Evolutionary conservation across 257 asterid genomes (phyloP).

Genomic region (Echites panduratus): DNA sequence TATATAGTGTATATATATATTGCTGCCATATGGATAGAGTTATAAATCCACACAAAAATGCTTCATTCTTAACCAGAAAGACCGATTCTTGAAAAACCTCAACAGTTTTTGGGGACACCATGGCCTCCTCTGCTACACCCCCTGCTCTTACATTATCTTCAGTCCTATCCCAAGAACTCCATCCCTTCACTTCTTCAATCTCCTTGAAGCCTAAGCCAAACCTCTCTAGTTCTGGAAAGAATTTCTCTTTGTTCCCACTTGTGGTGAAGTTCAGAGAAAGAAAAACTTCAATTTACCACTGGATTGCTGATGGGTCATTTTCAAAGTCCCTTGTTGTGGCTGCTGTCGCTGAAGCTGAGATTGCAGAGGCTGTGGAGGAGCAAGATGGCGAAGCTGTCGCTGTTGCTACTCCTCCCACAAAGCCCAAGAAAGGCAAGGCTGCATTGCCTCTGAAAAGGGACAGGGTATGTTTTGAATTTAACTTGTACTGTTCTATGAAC

Average conservation of each 20-base stretch:
- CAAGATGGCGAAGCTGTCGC: conserved; percentile 26
- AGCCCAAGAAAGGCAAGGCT: conserved; percentile 93
- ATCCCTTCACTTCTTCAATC: conserved; percentile 17
- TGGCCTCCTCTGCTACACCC: conserved; percentile 27
- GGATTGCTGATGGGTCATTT: conserved; percentile 31
- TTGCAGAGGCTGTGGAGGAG: conserved; percentile 34
- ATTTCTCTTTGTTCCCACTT: conserved; percentile 15
- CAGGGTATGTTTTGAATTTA: conserved; percentile 42
- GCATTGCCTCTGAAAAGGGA: conserved; percentile 81
- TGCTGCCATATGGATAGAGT: conserved; percentile 17
- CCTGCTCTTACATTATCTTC: conserved; percentile 21
- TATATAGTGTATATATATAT: not conserved
- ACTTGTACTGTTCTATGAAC: not conserved
- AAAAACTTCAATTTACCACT: conserved; percentile 13
- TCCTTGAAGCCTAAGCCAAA: conserved; percentile 18
- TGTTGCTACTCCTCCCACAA: conserved; percentile 41
- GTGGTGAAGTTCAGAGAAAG: conserved; percentile 21
- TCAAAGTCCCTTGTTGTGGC: conserved; percentile 36
- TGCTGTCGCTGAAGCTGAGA: conserved; percentile 39
- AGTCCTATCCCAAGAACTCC: conserved; percentile 28
- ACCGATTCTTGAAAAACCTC: not conserved
- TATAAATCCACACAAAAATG: not conserved
- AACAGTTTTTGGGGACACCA: not conserved
- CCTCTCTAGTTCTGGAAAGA: conserved; percentile 9
- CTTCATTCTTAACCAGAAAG: conserved; percentile 14